phyloP scores from a whole-genome alignment of 768 basidiomycete species.

The Auriculariales sp. region DNA sequence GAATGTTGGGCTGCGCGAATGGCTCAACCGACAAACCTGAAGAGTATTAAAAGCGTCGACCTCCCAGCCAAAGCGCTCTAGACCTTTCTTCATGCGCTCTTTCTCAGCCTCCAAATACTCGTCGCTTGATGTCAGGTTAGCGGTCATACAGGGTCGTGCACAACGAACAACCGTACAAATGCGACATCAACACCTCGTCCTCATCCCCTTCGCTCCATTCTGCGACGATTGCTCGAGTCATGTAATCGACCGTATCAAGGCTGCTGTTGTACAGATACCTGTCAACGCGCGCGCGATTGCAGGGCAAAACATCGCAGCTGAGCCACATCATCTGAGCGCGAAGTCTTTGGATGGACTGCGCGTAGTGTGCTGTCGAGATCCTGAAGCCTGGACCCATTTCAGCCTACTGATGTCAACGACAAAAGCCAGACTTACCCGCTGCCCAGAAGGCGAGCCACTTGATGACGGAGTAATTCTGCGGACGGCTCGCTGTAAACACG shows the following conservation, averaged over 20 bases:
- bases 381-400: neutral
- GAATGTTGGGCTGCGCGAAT: too few relatives aligned
- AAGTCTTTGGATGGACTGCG: constrained; percentile 7
- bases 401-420: neutral
- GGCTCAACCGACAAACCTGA: too few relatives aligned
- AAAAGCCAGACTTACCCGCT: constrained; percentile 12
- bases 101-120: constrained; percentile 14
- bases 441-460: constrained; percentile 22
- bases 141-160: too few relatives aligned
- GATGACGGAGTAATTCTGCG: constrained; percentile 9
- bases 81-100: constrained; percentile 12
- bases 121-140: too few relatives aligned
- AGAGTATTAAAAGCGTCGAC: constrained; percentile 18
- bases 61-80: constrained; percentile 17
- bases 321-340: constrained; percentile 10
- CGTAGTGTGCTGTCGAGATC: neutral
- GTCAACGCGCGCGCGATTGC: constrained; percentile 13
- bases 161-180: too few relatives aligned
- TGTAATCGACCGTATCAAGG: constrained; percentile 3
- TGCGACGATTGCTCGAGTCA: neutral
- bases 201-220: constrained; percentile 3
- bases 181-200: constrained; percentile 12
- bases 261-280: constrained; percentile 11
- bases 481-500: constrained; percentile 16
- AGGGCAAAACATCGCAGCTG: constrained; percentile 6